Evolutionary conservation across 2,329 filamentous ascomycete genomes (phyloP).

Genomic region (Hypomyces rosellus): DNA sequence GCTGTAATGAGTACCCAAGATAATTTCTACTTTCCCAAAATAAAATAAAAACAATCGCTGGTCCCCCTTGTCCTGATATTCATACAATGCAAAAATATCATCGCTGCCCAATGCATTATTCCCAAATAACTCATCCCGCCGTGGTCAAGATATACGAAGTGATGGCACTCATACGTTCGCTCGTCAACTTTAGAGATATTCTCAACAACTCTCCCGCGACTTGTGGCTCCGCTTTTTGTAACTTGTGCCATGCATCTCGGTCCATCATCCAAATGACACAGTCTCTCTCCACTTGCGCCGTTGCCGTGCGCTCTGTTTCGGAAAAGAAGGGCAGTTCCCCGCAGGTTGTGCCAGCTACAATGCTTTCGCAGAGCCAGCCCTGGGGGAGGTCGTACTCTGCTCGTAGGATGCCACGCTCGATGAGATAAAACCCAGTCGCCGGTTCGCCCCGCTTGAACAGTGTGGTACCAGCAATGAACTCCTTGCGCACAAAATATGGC

Average conservation of each 20-base stretch:
- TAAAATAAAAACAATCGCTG: background rate
- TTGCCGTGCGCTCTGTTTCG: constrained; percentile 80
- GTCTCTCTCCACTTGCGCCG: constrained; percentile 74
- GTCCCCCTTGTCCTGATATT: no score
- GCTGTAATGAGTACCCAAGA: no score
- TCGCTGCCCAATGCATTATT: background rate
- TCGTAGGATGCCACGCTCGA: constrained; percentile 82
- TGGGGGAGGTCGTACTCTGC: constrained; percentile 90
- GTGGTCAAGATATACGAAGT: constrained; percentile 50
- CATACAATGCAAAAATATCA: no score
- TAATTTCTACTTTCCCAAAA: background rate
- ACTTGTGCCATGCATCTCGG: constrained; percentile 59
- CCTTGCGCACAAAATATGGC: constrained; percentile 65
- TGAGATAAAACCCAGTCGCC: constrained; percentile 79
- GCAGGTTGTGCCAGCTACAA: constrained; percentile 89
- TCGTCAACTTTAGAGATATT: constrained; percentile 88
- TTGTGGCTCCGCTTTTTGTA: constrained; percentile 68
- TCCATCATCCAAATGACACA: constrained; percentile 80
- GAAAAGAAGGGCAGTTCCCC: constrained; percentile 96
- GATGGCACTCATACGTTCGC: constrained; percentile 76
- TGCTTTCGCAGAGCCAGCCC: constrained; percentile 81
- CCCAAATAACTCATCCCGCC: constrained; percentile 33
- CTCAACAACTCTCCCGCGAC: constrained; percentile 78
- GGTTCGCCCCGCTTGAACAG: constrained; percentile 73
- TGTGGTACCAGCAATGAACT: constrained; percentile 62